Percentiles rank a stretch among this genome's conserved stretches.
These are phyloP conservation scores for Phytophthora quininea DNA, from an alignment of 352 stramenopile species.

Conservation along the genomic window DNA sequence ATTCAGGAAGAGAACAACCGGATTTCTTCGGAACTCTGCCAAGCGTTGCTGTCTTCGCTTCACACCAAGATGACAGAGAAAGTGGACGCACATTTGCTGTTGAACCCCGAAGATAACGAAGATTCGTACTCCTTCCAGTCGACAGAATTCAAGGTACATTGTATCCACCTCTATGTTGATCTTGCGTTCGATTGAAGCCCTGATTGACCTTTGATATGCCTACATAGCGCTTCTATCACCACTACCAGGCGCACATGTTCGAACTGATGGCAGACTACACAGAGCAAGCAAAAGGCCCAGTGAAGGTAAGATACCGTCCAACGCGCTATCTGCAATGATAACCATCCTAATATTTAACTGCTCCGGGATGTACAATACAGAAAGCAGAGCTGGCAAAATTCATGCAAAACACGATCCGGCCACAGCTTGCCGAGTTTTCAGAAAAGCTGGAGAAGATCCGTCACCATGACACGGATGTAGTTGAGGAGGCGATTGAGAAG, in stretches of 20 bases:
- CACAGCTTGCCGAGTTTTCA: slow-evolving; percentile 57
- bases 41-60: slow-evolving; percentile 56
- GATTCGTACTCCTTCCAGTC: slow-evolving; percentile 74
- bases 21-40: slow-evolving; percentile 67
- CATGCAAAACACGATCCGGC: slow-evolving; percentile 58
- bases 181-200: too few relatives aligned
- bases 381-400: slow-evolving; percentile 74
- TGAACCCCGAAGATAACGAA: slow-evolving; percentile 47
- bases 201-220: neutral
- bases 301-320: slow-evolving; percentile 41
- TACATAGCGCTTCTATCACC: slow-evolving; percentile 70
- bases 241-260: slow-evolving; percentile 73
- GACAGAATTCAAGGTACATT: slow-evolving; percentile 66
- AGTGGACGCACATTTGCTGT: slow-evolving; percentile 55
- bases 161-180: too few relatives aligned
- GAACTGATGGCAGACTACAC: slow-evolving; percentile 78
- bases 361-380: slow-evolving; percentile 23
- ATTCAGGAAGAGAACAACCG: slow-evolving; percentile 80
- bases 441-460: slow-evolving; percentile 69
- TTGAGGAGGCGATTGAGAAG: slow-evolving; percentile 62
- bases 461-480: slow-evolving; percentile 54
- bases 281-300: slow-evolving; percentile 62
- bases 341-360: neutral
- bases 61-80: slow-evolving; percentile 68
- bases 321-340: too few relatives aligned